Evolutionary conservation across 495 filamentous ascomycete species (phyloP).

Genomic region (Neurospora sp.): DNA sequence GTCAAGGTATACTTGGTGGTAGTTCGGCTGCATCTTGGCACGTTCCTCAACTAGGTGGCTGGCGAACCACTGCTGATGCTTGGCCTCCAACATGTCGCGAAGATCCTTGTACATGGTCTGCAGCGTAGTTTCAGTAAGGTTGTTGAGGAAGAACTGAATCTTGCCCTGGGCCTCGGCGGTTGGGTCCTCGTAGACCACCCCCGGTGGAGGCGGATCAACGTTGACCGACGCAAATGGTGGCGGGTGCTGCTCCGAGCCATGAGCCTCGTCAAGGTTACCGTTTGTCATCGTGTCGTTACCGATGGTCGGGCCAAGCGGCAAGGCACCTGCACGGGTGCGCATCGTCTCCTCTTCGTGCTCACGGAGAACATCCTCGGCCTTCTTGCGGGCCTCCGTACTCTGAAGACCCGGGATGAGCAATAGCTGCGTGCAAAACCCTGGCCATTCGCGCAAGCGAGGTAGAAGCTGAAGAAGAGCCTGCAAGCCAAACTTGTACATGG

Average conservation of each 20-base stretch:
- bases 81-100: constrained; percentile 61
- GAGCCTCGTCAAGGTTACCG: constrained; percentile 52
- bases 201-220: constrained; percentile 53
- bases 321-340: constrained; percentile 29
- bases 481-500: constrained; percentile 98
- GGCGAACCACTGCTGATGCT: constrained; percentile 93
- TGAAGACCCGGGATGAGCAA: constrained; percentile 70
- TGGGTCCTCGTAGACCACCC: constrained; percentile 64
- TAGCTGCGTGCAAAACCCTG: constrained; percentile 74
- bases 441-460: constrained; percentile 79
- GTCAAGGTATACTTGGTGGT: constrained; percentile 83
- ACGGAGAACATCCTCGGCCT: constrained; percentile 69
- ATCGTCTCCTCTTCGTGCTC: constrained; percentile 46
- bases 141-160: constrained; percentile 93
- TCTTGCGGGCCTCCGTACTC: constrained; percentile 72
- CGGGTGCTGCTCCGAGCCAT: constrained; percentile 39
- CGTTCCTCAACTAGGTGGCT: constrained; percentile 91
- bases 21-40: constrained; percentile 93
- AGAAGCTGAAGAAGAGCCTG: constrained; percentile 87
- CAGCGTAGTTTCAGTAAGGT: constrained; percentile 81
- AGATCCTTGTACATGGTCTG: constrained; percentile 72
- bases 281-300: constrained; percentile 40
- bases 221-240: constrained; percentile 64
- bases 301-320: constrained; percentile 5
- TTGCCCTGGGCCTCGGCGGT: constrained; percentile 79